Evolutionary conservation across 257 asterid species (phyloP), one percentile per base, ranked within the genome.

Genomic region (Phtheirospermum japonicum): DNA sequence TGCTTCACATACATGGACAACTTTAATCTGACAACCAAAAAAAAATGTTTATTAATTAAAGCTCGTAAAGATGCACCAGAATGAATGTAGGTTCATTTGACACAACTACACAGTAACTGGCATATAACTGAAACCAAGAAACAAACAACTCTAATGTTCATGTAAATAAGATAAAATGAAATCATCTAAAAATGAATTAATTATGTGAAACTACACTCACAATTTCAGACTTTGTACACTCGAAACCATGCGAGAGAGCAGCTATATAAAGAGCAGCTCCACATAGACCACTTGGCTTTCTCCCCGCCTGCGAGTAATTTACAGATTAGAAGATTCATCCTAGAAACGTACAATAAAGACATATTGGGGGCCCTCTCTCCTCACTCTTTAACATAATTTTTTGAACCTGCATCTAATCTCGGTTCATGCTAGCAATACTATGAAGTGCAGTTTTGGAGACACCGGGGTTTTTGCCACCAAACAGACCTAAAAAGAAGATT

Each of bases 1-100:
- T 69, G 90, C 85, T 83, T 88, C 95, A 68, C 96, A 85, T 40
- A 90, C 67, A 67, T 82, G 98, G 63, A 88, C 98, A 68, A 83
- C 82, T 80, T 71, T 85, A 69, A 88, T 78, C 98, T 90, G 73
- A 65, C 42, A 61, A 73, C 58, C 72, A 65, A 31, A 39, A 14
- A n/a, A 34, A 60, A 50, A 57, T 56, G 16, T 28, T 34, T 13
- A 66, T 75, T 45, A 66, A 30, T 43, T 39, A 53, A 59, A 64
- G 58, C 53, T 51, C 37, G 55, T 36, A 31, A 54, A 14, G 32
- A 64, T n/a, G n/a, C n/a, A n/a, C n/a, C n/a, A n/a, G n/a, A n/a
- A n/a, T n/a, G n/a, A n/a, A n/a, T n/a, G n/a, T n/a, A n/a, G 34
- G 31, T 0, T 12, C 6, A 33, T 39, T 26, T 37, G 31, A 48